Evolutionary conservation across 331 rosid species (phyloP).

Genomic region (Quercus lobata): DNA sequence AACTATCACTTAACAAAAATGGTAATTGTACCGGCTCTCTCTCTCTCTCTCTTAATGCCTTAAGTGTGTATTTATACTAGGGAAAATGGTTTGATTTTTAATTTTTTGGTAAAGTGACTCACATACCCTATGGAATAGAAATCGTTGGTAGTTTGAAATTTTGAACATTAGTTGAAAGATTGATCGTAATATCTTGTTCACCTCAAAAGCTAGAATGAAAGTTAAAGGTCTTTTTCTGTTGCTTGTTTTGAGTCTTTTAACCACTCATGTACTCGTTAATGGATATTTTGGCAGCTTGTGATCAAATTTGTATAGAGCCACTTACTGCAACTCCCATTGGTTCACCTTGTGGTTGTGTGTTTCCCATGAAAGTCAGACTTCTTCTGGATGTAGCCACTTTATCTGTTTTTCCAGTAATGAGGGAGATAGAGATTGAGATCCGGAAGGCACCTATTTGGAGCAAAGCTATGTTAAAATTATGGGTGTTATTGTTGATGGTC

Average conservation of each 20-base stretch:
- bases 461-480: constrained; percentile 92
- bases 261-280: constrained; percentile 7
- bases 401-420: constrained; percentile 72
- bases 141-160: too few relatives aligned
- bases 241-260: constrained; percentile 2
- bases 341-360: constrained; percentile 92
- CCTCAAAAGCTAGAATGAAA: not conserved
- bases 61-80: not conserved
- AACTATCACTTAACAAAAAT: not conserved
- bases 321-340: constrained; percentile 76
- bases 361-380: constrained; percentile 85
- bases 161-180: not conserved
- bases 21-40: not conserved
- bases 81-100: not conserved
- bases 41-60: not conserved
- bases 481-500: constrained; percentile 81
- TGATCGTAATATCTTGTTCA: not conserved
- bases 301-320: constrained; percentile 74
- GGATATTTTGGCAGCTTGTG: constrained; percentile 57
- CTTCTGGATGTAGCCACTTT: constrained; percentile 69
- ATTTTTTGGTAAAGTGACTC: too few relatives aligned
- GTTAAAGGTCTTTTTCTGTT: not conserved
- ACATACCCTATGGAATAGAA: too few relatives aligned
- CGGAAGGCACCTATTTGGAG: constrained; percentile 70
- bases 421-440: constrained; percentile 77